These are phyloP conservation scores for Tylopilus felleus DNA, from an alignment of 768 basidiomycete genomes.

Conservation along the genomic window DNA sequence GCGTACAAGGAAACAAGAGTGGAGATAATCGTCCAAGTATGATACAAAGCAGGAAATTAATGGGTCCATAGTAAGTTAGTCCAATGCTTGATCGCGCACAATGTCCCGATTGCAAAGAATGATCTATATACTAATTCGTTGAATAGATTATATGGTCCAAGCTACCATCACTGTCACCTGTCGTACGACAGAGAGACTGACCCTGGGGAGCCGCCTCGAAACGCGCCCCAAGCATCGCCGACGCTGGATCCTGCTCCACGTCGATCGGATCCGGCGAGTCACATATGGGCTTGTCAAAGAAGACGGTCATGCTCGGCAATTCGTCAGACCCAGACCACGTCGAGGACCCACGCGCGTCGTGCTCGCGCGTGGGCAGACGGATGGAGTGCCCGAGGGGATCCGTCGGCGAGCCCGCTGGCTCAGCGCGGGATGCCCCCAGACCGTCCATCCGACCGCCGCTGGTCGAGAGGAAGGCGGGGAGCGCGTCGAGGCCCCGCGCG, in stretches of 20 bases:
- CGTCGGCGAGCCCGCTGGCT: background rate
- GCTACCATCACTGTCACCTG: background rate
- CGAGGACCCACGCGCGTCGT: background rate
- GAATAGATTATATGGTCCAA: background rate
- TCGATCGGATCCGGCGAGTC: slow-evolving; percentile 23
- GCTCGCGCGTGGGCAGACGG: background rate
- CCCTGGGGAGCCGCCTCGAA: background rate
- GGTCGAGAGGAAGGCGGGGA: slow-evolving; percentile 4
- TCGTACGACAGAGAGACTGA: background rate
- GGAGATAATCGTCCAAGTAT: slow-evolving; percentile 5
- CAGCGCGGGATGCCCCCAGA: background rate
- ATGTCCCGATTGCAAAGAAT: background rate
- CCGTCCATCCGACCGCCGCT: background rate
- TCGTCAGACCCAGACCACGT: background rate
- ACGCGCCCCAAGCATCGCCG: background rate
- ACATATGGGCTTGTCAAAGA: slow-evolving; percentile 14
- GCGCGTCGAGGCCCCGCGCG: slow-evolving; percentile 16
- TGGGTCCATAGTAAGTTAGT: background rate
- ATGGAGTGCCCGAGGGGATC: background rate
- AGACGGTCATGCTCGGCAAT: background rate
- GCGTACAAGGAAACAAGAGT: no score
- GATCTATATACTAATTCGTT: background rate
- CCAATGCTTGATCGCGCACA: background rate
- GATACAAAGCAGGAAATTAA: background rate
- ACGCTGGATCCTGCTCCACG: background rate